Percentiles rank a stretch among this genome's conserved stretches.
phyloP scores from a whole-genome alignment of 2,329 filamentous ascomycete genomes.

The Epicoccum sorghinum region DNA sequence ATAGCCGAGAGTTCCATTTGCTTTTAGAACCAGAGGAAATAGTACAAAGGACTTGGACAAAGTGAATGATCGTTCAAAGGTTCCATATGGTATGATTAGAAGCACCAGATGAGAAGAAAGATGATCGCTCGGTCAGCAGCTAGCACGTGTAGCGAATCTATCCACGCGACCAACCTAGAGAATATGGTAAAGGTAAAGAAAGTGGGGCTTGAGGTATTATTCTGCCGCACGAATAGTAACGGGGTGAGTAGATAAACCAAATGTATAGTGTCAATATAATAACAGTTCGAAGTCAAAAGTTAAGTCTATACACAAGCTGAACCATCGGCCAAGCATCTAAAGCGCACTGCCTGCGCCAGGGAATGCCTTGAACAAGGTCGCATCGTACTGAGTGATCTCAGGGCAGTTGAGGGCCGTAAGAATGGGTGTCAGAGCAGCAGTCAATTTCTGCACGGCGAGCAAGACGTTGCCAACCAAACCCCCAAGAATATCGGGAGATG shows the following conservation, averaged over 20 bases:
- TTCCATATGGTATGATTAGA: too few relatives aligned
- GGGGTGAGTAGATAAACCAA: background rate
- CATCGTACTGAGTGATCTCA: constrained; percentile 7
- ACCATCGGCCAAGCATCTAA: background rate
- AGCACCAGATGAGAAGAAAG: too few relatives aligned
- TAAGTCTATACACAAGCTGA: background rate
- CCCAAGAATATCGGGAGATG: constrained; percentile 50
- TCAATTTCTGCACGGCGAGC: constrained; percentile 42
- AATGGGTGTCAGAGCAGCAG: constrained; percentile 35
- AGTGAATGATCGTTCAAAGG: too few relatives aligned
- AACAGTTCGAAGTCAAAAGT: background rate
- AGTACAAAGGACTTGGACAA: too few relatives aligned
- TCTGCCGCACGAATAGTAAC: too few relatives aligned
- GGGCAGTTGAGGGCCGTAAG: constrained; percentile 16
- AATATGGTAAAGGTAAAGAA: too few relatives aligned
- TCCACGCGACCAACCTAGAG: too few relatives aligned
- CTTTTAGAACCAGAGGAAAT: too few relatives aligned
- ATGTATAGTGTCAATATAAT: background rate
- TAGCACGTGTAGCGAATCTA: too few relatives aligned
- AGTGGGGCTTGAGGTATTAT: too few relatives aligned
- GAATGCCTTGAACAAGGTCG: constrained; percentile 11
- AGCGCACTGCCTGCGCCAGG: constrained; percentile 15
- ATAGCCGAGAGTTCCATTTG: too few relatives aligned
- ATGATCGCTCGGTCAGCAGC: too few relatives aligned
- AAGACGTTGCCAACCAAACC: constrained; percentile 14